phyloP scores from a whole-genome alignment of 768 basidiomycete genomes.

The Piloderma croceum region DNA sequence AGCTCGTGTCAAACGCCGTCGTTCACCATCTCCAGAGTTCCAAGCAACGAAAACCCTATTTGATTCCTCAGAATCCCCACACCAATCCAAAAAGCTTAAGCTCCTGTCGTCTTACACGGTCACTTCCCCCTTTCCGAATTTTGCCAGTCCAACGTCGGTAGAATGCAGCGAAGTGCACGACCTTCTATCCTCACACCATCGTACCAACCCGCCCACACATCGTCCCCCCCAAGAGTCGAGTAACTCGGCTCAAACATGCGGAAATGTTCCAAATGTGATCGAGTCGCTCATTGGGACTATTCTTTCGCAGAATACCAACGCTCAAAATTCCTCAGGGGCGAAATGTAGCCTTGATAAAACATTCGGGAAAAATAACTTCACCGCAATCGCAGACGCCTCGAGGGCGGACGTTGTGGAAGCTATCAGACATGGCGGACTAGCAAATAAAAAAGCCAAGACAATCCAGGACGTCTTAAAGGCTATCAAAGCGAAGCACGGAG shows the following conservation, averaged over 20 bases:
- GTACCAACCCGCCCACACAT: slow-evolving; percentile 13
- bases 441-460: slow-evolving; percentile 52
- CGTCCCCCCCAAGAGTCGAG: slow-evolving; percentile 9
- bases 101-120: slow-evolving; percentile 36
- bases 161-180: slow-evolving; percentile 37
- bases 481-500: slow-evolving; percentile 42
- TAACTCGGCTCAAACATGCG: slow-evolving; percentile 42
- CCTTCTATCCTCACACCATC: slow-evolving; percentile 34
- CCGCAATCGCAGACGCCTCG: slow-evolving; percentile 40
- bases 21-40: too few species aligned
- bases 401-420: slow-evolving; percentile 40
- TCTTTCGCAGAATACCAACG: slow-evolving; percentile 56
- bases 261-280: slow-evolving; percentile 46
- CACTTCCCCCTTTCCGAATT: slow-evolving; percentile 45
- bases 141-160: slow-evolving; percentile 36
- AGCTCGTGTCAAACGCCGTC: too few species aligned
- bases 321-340: slow-evolving; percentile 43
- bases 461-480: slow-evolving; percentile 45
- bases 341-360: slow-evolving; percentile 41
- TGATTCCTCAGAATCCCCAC: too few species aligned
- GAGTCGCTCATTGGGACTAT: slow-evolving; percentile 54
- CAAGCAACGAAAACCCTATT: too few species aligned
- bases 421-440: slow-evolving; percentile 50
- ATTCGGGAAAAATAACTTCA: slow-evolving; percentile 22
- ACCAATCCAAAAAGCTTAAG: slow-evolving; percentile 42